phyloP scores from a whole-genome alignment of 768 basidiomycete species.

The Melanogaster broomeanus region DNA sequence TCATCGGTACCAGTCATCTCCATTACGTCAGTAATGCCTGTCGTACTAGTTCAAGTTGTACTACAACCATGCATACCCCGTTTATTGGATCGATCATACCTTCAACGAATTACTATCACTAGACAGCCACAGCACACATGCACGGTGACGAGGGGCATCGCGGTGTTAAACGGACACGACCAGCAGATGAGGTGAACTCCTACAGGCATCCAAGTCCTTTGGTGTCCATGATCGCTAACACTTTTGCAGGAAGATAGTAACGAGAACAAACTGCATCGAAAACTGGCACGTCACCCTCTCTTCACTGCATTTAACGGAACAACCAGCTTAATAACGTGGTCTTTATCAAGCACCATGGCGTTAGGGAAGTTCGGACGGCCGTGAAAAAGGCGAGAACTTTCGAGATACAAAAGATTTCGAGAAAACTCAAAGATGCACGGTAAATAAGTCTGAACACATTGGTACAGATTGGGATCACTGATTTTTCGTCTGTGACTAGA shows the following conservation, averaged over 20 bases:
- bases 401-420: slow-evolving; percentile 82
- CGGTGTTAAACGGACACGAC: slow-evolving; percentile 47
- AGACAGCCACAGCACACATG: background rate
- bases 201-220: background rate
- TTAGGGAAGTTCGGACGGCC: slow-evolving; percentile 71
- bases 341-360: slow-evolving; percentile 63
- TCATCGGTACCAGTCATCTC: too few relatives aligned
- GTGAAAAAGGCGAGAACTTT: slow-evolving; percentile 81
- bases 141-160: slow-evolving; percentile 3
- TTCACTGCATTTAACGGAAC: slow-evolving; percentile 9
- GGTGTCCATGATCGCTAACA: slow-evolving; percentile 4
- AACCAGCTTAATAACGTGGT: slow-evolving; percentile 9
- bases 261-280: slow-evolving; percentile 47
- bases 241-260: slow-evolving; percentile 40
- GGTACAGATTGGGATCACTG: background rate
- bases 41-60: too few relatives aligned
- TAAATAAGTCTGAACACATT: slow-evolving; percentile 30
- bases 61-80: too few relatives aligned
- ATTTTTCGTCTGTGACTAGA: slow-evolving; percentile 20
- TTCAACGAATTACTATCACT: background rate
- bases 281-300: slow-evolving; percentile 48
- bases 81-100: background rate
- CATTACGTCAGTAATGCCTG: slow-evolving; percentile 22
- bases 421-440: slow-evolving; percentile 74
- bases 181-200: slow-evolving; percentile 35